Conservation (phyloP, 441 rosid species). For the Syzygium syzygioides region DNA sequence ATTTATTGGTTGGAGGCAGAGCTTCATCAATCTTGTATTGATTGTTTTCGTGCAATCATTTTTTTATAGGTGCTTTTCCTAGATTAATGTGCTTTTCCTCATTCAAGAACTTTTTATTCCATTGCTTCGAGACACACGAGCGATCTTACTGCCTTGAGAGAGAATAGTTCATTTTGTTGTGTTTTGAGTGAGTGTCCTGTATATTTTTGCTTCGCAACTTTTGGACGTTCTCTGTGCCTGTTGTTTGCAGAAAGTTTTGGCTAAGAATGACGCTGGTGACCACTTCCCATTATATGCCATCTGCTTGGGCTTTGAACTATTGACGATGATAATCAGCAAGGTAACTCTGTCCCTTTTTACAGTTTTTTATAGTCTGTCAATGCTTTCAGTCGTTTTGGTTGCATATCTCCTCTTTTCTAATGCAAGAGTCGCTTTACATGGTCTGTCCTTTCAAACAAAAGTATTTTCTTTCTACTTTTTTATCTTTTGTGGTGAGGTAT, state of each 20-base stretch:
- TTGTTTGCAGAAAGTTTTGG: conserved; percentile 54
- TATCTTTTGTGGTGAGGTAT: neutral
- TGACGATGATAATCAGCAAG: conserved; percentile 77
- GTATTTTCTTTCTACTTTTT: neutral
- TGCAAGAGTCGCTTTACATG: neutral
- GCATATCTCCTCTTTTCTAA: neutral
- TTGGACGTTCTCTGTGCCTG: neutral
- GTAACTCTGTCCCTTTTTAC: conserved; percentile 18
- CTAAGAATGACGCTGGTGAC: conserved; percentile 74
- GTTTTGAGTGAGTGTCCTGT: neutral
- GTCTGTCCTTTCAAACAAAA: neutral
- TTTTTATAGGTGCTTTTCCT: neutral
- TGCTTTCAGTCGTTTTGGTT: neutral
- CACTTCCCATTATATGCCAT: conserved; percentile 78
- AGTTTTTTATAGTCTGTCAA: too few relatives aligned
- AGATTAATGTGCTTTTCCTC: neutral
- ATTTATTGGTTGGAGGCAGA: neutral
- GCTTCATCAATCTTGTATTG: neutral
- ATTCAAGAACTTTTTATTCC: neutral
- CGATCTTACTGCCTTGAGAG: neutral
- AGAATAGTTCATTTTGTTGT: neutral
- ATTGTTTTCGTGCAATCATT: neutral
- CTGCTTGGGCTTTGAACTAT: conserved; percentile 84
- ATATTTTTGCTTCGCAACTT: neutral
- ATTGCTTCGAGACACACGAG: neutral